Percentiles rank a stretch among this genome's conserved stretches.
Evolutionary conservation across 768 basidiomycete genomes (phyloP).

Genomic region (Sporobolomyces phaffii): DNA sequence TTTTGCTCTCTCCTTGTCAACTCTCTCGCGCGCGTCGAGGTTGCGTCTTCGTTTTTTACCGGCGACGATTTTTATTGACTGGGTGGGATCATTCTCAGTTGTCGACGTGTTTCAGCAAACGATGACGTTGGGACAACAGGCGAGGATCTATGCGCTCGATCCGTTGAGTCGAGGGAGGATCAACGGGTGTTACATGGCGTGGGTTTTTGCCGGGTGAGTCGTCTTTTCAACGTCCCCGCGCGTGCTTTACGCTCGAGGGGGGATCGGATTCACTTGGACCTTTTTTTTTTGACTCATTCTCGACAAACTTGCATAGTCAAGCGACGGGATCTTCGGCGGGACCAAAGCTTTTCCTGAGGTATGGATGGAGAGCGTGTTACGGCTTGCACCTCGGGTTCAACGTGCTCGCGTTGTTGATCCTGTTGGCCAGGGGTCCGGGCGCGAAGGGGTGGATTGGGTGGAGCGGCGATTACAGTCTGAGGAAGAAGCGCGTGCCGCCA

Average conservation of each 20-base stretch:
- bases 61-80: not conserved
- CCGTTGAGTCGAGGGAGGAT: slow-evolving; percentile 60
- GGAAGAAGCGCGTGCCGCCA: too few relatives aligned
- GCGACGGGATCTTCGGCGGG: slow-evolving; percentile 14
- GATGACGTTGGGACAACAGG: slow-evolving; percentile 36
- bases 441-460: slow-evolving; percentile 19
- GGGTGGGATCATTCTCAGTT: not conserved
- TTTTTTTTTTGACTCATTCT: too few relatives aligned
- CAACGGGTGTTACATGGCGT: slow-evolving; percentile 63
- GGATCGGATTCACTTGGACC: too few relatives aligned
- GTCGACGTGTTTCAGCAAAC: slow-evolving; percentile 24
- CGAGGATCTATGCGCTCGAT: slow-evolving; percentile 41
- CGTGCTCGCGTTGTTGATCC: not conserved
- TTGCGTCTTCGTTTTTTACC: not conserved
- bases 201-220: slow-evolving; percentile 17
- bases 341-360: slow-evolving; percentile 9
- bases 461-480: slow-evolving; percentile 16
- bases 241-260: too few relatives aligned
- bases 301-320: too few relatives aligned
- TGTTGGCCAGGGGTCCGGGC: slow-evolving; percentile 10
- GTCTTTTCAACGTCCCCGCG: too few relatives aligned
- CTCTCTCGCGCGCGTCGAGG: too few relatives aligned
- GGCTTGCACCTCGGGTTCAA: not conserved
- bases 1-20: too few relatives aligned
- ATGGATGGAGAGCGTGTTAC: slow-evolving; percentile 15